These are phyloP conservation scores for Xylaria palmicola DNA, from an alignment of 495 filamentous ascomycete genomes.

Conservation along the genomic window DNA sequence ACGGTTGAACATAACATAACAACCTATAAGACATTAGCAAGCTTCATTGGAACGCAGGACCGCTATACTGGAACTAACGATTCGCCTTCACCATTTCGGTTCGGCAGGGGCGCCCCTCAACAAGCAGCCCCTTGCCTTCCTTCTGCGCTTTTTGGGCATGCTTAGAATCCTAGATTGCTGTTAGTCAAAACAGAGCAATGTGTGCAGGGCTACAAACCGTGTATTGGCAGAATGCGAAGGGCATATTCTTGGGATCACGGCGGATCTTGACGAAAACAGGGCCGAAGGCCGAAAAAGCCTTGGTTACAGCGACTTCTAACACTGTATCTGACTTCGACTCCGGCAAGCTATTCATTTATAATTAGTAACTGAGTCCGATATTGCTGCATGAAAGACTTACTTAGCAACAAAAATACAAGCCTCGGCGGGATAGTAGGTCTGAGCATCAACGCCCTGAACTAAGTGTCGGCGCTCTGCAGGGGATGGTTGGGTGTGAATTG, in stretches of 20 bases:
- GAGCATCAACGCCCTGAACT: conserved; percentile 50
- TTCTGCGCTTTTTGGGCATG: conserved; percentile 51
- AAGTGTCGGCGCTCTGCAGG: conserved; percentile 12
- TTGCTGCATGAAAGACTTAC: conserved; percentile 41
- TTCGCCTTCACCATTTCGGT: conserved; percentile 57
- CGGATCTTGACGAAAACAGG: conserved; percentile 62
- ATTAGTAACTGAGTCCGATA: conserved; percentile 15
- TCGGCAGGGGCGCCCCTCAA: conserved; percentile 58
- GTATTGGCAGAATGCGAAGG: conserved; percentile 63
- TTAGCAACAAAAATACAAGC: conserved; percentile 66
- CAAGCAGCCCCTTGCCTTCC: conserved; percentile 44
- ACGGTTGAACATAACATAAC: conserved; percentile 48
- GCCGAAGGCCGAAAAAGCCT: conserved; percentile 52
- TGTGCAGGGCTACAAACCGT: conserved; percentile 43
- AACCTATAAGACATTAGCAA: conserved; percentile 38
- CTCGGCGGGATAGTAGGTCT: conserved; percentile 51
- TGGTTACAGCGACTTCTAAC: conserved; percentile 53
- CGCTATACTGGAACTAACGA: conserved; percentile 40
- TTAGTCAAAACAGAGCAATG: conserved; percentile 12
- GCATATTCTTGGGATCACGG: conserved; percentile 56
- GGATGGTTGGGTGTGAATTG: conserved; percentile 8
- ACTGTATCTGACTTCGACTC: conserved; percentile 46
- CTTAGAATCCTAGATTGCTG: conserved; percentile 27
- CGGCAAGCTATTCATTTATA: conserved; percentile 30
- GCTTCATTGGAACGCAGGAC: too few relatives aligned